Base-by-base conservation (phyloP, 2,329 filamentous ascomycete species). In the Arthroderma uncinatum region DNA sequence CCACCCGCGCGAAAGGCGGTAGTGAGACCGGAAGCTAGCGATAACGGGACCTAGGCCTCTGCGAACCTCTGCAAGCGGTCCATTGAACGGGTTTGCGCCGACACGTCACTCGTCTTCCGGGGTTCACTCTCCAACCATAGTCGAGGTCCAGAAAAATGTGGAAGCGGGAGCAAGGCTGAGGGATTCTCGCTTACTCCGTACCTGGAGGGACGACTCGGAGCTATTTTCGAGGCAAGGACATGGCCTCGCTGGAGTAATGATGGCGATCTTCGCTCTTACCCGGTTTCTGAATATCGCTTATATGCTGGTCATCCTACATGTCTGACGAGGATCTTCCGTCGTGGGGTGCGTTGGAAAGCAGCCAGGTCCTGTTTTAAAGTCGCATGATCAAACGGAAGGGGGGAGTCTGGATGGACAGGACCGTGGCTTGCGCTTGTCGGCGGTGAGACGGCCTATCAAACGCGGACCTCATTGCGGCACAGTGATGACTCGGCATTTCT, bases 1-100 rank as follows among this genome's bases (percentile, higher is more conserved):
- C 44, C 44, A 48, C 44, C 19, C 44, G 44, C 44, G 44, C 44
- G 44, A 48, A 48, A 10, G 44, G 44, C 44, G 44, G 44, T 16
- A 48, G 21, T 25, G 12, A 12, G 12, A 47, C 10, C 2, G 44
- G 6, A 23, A 30, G 42, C 4, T n/a, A 47, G 21, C 23, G 44
- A 48, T 12, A 34, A 34, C 33, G 23, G 39, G 44, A 48, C 44
- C 44, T 48, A 14, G 44, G 25, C 25, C 44, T 9, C 21, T 8
- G 7, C 25, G 2, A 42, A 9, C 6, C 19, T 23, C 39, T n/a
- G n/a, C 39, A 21, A 19, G 39, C 16, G 10, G 39, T n/a, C 39
- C n/a, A 19, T 9, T 8, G 9, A 9, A 42, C 39, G 28, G 21
- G 44, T 28, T 12, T 48, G 10, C 21, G 16, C 25, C 21, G 44